These are phyloP conservation scores for barley (Hordeum vulgare) DNA, from an alignment of 176 grass and related monocot genomes.

Conservation along the genomic window DNA sequence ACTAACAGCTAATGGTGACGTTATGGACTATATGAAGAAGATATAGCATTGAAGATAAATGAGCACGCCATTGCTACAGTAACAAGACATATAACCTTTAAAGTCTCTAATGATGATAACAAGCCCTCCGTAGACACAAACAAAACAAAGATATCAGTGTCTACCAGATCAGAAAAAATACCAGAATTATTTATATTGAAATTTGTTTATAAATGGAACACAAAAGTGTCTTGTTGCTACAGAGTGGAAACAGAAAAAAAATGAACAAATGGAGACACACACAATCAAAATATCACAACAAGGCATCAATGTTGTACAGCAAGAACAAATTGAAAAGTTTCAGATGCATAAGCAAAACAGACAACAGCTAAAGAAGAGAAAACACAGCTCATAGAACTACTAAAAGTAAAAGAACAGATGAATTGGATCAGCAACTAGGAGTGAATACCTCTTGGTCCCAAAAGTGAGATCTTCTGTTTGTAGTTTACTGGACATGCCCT, in stretches of 20 bases:
- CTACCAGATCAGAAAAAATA: neutral
- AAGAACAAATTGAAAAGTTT: neutral
- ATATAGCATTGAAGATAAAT: constrained; percentile 4
- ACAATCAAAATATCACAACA: constrained; percentile 5
- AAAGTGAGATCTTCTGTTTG: neutral
- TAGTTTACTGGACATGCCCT: neutral
- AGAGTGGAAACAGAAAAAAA: neutral
- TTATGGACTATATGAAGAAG: neutral
- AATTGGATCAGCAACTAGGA: neutral
- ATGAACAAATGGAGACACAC: neutral
- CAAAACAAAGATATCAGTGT: neutral
- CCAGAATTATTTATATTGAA: neutral
- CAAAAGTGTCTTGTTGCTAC: neutral
- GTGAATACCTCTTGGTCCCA: constrained; percentile 13
- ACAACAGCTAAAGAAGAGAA: neutral
- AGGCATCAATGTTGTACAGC: neutral
- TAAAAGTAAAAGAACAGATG: neutral
- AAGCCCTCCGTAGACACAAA: neutral
- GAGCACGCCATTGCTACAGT: neutral
- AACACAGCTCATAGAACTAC: neutral
- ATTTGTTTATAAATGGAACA: neutral
- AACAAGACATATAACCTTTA: neutral
- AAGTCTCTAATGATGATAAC: neutral
- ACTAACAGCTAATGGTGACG: neutral
- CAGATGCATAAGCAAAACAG: neutral